phyloP scores from a whole-genome alignment of 2,329 filamentous ascomycete genomes.

The Sporothrix schenckii region DNA sequence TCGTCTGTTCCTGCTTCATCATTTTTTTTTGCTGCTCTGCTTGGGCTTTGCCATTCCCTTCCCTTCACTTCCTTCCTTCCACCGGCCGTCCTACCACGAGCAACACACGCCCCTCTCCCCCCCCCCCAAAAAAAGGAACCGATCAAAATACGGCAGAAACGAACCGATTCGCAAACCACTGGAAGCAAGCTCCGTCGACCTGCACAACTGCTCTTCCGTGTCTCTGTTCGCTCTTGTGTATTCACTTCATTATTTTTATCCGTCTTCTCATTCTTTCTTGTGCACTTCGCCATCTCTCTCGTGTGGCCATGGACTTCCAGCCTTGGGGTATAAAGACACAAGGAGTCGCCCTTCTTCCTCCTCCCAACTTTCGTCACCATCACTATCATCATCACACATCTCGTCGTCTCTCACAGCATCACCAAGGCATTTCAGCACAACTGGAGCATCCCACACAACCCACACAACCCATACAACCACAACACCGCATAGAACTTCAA shows the following conservation, averaged over 20 bases:
- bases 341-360: slow-evolving; percentile 27
- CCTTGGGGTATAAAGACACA: slow-evolving; percentile 34
- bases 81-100: slow-evolving; percentile 21
- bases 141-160: neutral
- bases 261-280: neutral
- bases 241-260: slow-evolving; percentile 21
- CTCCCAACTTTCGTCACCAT: slow-evolving; percentile 21
- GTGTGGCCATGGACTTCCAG: slow-evolving; percentile 22
- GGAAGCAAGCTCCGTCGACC: neutral
- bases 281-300: neutral
- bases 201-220: slow-evolving; percentile 23
- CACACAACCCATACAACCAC: neutral
- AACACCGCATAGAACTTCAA: slow-evolving; percentile 13
- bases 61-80: neutral
- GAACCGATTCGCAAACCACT: slow-evolving; percentile 2
- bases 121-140: neutral
- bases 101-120: neutral
- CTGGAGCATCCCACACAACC: neutral
- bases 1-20: slow-evolving; percentile 2
- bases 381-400: slow-evolving; percentile 14
- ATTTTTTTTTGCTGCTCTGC: neutral
- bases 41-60: neutral
- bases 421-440: neutral
- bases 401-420: neutral
- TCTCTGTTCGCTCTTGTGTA: slow-evolving; percentile 9